Conservation (phyloP, 805 yeast species). For the Hemisphaericaspora nanyangensis region DNA sequence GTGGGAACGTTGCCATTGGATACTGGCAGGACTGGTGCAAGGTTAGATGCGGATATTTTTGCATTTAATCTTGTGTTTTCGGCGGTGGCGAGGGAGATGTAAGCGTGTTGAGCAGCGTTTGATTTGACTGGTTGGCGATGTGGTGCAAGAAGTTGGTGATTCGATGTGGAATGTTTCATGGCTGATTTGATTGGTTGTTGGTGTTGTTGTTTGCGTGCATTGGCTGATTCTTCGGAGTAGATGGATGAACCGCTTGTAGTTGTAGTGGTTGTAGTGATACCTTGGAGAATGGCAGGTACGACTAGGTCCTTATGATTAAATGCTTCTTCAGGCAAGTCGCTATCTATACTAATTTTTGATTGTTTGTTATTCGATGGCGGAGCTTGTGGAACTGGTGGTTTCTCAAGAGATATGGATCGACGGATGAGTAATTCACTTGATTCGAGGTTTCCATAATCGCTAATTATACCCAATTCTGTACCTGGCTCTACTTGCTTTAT, state of each 20-base stretch:
- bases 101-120: slow-evolving; percentile 58
- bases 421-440: slow-evolving; percentile 16
- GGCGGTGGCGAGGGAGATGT: slow-evolving; percentile 68
- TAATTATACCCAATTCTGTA: slow-evolving; percentile 18
- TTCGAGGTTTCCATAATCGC: slow-evolving; percentile 17
- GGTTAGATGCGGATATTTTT: slow-evolving; percentile 38
- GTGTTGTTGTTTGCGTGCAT: too few species aligned
- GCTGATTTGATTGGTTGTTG: slow-evolving; percentile 50
- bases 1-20: neutral
- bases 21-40: neutral
- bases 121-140: slow-evolving; percentile 1
- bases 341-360: neutral
- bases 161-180: slow-evolving; percentile 35
- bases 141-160: neutral
- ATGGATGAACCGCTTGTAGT: slow-evolving; percentile 30
- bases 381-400: too few species aligned
- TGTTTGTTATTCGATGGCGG: too few species aligned
- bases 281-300: neutral
- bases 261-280: slow-evolving; percentile 1
- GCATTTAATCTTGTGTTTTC: slow-evolving; percentile 77
- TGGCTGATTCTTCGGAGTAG: slow-evolving; percentile 26
- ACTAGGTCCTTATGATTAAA: too few species aligned
- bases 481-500: slow-evolving; percentile 9
- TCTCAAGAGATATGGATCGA: slow-evolving; percentile 8
- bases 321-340: too few species aligned